Conservation (phyloP, 345 rosid genomes). For the Garcia nutans region DNA sequence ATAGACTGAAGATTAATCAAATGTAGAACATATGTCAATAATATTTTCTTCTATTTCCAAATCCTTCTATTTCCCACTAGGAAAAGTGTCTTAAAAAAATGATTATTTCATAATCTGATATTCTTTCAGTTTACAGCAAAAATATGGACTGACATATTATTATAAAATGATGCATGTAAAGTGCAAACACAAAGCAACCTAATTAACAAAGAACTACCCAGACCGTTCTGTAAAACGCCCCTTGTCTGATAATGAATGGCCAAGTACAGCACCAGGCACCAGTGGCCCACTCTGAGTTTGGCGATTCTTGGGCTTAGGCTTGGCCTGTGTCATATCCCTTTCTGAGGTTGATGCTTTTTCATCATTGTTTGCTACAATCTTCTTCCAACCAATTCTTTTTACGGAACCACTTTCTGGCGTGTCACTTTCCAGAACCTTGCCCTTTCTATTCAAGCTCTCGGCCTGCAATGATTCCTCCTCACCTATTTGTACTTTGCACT, state of each 20-base stretch:
- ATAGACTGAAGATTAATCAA: too few relatives aligned
- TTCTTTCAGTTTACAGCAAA: not conserved
- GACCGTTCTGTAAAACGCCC: constrained; percentile 62
- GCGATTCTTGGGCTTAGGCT: constrained; percentile 56
- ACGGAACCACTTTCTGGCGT: constrained; percentile 34
- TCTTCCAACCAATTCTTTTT: constrained; percentile 41
- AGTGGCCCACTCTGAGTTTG: constrained; percentile 94
- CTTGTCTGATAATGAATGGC: constrained; percentile 61
- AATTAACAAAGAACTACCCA: constrained; percentile 15
- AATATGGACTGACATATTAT: not conserved
- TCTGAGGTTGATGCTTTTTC: constrained; percentile 50
- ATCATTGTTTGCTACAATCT: constrained; percentile 49
- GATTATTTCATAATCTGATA: too few relatives aligned
- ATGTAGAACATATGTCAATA: not conserved
- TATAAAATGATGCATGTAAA: too few relatives aligned
- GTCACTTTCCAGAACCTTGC: constrained; percentile 49
- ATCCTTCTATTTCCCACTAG: not conserved
- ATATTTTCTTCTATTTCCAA: not conserved
- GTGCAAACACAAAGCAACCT: constrained; percentile 1
- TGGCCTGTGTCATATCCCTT: constrained; percentile 41
- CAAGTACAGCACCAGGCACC: constrained; percentile 50
- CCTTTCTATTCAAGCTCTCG: constrained; percentile 48
- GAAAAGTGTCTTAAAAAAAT: too few relatives aligned
- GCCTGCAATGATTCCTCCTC: constrained; percentile 33
- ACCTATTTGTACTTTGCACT: constrained; percentile 27